phyloP scores from a whole-genome alignment of 2,329 filamentous ascomycete species.

The Aspergillus phoenicis region DNA sequence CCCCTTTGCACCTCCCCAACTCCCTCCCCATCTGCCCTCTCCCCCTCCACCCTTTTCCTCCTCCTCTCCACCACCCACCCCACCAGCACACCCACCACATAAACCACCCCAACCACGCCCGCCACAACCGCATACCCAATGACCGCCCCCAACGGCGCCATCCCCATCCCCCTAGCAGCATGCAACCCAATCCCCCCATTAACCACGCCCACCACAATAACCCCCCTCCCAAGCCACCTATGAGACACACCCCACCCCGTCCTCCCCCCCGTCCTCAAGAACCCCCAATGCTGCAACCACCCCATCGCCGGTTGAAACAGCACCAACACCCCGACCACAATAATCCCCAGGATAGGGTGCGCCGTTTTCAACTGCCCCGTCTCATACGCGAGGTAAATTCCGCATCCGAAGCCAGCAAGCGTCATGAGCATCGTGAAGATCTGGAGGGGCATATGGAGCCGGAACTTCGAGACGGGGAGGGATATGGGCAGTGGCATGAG shows the following conservation, averaged over 20 bases:
- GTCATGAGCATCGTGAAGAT: slow-evolving; percentile 51
- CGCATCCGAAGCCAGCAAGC: slow-evolving; percentile 54
- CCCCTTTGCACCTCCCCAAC: neutral
- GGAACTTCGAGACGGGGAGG: slow-evolving; percentile 9
- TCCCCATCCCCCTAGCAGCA: slow-evolving; percentile 39
- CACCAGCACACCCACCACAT: neutral
- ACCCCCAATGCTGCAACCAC: slow-evolving; percentile 54
- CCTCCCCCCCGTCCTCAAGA: slow-evolving; percentile 50
- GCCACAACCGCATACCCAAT: slow-evolving; percentile 19
- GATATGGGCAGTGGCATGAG: slow-evolving; percentile 15
- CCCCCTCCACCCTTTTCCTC: neutral
- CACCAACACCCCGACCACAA: slow-evolving; percentile 55
- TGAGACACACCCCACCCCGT: slow-evolving; percentile 54
- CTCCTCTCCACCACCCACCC: neutral
- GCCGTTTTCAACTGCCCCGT: slow-evolving; percentile 41
- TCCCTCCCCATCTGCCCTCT: neutral
- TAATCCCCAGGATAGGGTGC: slow-evolving; percentile 58
- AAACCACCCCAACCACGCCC: slow-evolving; percentile 7
- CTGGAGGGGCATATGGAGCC: slow-evolving; percentile 37
- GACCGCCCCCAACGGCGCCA: slow-evolving; percentile 10
- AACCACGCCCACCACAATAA: slow-evolving; percentile 57
- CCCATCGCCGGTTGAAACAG: slow-evolving; percentile 60
- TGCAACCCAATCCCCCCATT: slow-evolving; percentile 60
- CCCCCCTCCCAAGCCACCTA: slow-evolving; percentile 57
- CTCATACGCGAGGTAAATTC: slow-evolving; percentile 52